Conservation (phyloP, 1,284 basidiomycete genomes). For the Agaricales sp. region DNA sequence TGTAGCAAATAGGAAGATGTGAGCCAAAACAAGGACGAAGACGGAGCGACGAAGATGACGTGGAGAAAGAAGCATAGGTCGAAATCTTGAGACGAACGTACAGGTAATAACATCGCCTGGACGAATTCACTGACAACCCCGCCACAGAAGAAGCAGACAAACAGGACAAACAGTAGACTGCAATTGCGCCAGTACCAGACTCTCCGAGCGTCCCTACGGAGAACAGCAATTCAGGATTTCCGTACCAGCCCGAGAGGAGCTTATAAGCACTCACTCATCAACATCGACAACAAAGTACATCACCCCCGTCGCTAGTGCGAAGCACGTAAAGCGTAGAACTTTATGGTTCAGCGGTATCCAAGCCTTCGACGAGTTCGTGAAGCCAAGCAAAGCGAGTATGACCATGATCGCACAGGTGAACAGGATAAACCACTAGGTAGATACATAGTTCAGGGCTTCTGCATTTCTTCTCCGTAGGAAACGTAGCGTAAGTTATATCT, state of each 20-base stretch:
- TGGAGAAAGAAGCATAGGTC: slow-evolving; percentile 1
- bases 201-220: slow-evolving; percentile 51
- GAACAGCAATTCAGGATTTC: neutral
- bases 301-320: slow-evolving; percentile 65
- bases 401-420: slow-evolving; percentile 59
- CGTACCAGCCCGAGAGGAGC: no score
- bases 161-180: slow-evolving; percentile 53
- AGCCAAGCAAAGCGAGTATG: slow-evolving; percentile 58
- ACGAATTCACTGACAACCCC: slow-evolving; percentile 82
- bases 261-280: slow-evolving; percentile 49
- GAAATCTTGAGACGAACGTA: slow-evolving; percentile 22
- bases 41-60: slow-evolving; percentile 6
- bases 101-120: slow-evolving; percentile 71
- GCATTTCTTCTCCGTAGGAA: no score
- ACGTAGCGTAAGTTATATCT: slow-evolving; percentile 5
- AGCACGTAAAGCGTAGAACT: slow-evolving; percentile 75
- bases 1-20: slow-evolving; percentile 16
- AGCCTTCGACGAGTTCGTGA: slow-evolving; percentile 55
- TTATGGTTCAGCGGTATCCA: slow-evolving; percentile 71
- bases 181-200: slow-evolving; percentile 83
- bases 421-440: slow-evolving; percentile 58
- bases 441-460: slow-evolving; percentile 5
- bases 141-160: slow-evolving; percentile 71
- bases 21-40: slow-evolving; percentile 4
- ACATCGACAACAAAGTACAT: slow-evolving; percentile 87